Conservation (phyloP, 1,284 basidiomycete genomes). For the Austroboletus novae-zelandiae region DNA sequence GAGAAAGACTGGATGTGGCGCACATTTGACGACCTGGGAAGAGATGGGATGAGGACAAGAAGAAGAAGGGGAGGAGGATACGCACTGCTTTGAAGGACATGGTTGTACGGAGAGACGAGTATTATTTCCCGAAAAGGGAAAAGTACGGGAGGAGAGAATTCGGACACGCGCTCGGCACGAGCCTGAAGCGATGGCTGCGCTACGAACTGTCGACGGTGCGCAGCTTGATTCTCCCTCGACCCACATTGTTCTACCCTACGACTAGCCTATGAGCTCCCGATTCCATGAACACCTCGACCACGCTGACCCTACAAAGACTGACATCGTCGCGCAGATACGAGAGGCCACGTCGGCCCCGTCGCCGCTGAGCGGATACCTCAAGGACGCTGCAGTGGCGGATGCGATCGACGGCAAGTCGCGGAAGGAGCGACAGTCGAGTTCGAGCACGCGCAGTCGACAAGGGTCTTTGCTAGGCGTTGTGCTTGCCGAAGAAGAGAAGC, state of each 20-base stretch:
- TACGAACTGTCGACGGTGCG: conserved; percentile 5
- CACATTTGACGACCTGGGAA: conserved; percentile 70
- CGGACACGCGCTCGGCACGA: conserved; percentile 22
- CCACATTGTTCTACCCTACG: not conserved
- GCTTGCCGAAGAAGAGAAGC: conserved; percentile 62
- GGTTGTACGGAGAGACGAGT: not conserved
- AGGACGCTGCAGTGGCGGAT: conserved; percentile 27
- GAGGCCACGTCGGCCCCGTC: conserved; percentile 34
- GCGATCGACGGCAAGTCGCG: conserved; percentile 20
- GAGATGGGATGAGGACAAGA: not conserved
- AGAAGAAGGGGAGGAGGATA: conserved; percentile 6
- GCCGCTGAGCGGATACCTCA: conserved; percentile 30
- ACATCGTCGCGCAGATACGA: conserved; percentile 35
- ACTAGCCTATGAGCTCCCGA: conserved; percentile 27
- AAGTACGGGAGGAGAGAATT: too few relatives aligned
- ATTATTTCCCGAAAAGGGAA: too few relatives aligned
- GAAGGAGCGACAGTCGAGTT: conserved; percentile 18
- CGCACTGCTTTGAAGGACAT: conserved; percentile 74
- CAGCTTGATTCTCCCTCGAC: conserved; percentile 8
- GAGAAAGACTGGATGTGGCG: conserved; percentile 9
- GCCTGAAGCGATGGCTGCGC: conserved; percentile 2
- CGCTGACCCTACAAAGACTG: conserved; percentile 18
- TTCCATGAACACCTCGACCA: conserved; percentile 32
- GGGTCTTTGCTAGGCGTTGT: conserved; percentile 34
- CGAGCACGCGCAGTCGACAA: conserved; percentile 26